These are phyloP conservation scores for Monosporascus sp. DNA, from an alignment of 2,329 filamentous ascomycete species.

Conservation along the genomic window DNA sequence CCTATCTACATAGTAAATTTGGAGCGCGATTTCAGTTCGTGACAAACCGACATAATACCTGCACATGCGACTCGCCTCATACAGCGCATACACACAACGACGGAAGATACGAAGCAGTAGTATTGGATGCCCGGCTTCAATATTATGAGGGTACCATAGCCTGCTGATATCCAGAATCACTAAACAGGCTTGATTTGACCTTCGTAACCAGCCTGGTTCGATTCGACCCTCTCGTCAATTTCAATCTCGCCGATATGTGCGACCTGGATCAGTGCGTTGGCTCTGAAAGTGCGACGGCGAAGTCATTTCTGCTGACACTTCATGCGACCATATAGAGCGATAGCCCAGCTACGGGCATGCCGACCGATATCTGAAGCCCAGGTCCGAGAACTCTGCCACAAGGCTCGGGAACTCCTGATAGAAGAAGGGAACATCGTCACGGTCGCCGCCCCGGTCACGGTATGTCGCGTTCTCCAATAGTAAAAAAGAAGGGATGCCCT, in stretches of 20 bases:
- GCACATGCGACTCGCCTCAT: neutral
- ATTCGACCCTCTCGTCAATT: too few relatives aligned
- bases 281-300: slow-evolving; percentile 1
- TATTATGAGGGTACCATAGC: neutral
- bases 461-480: slow-evolving; percentile 34
- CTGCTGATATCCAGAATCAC: neutral
- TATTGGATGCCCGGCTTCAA: neutral
- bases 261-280: slow-evolving; percentile 78
- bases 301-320: slow-evolving; percentile 1
- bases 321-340: slow-evolving; percentile 62
- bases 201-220: neutral
- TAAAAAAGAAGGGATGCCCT: neutral
- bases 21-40: neutral
- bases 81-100: neutral
- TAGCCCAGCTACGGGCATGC: slow-evolving; percentile 91
- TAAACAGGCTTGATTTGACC: neutral
- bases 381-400: slow-evolving; percentile 95
- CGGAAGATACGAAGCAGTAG: neutral
- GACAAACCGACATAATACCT: neutral
- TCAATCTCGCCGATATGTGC: slow-evolving; percentile 57
- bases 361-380: slow-evolving; percentile 92
- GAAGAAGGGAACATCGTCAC: slow-evolving; percentile 97
- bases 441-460: slow-evolving; percentile 89
- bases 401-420: slow-evolving; percentile 90
- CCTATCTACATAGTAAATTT: neutral